Evolutionary conservation across 2,329 filamentous ascomycete species (phyloP), one percentile per base, ranked within the genome.

Genomic region (Neofusicoccum ribis): DNA sequence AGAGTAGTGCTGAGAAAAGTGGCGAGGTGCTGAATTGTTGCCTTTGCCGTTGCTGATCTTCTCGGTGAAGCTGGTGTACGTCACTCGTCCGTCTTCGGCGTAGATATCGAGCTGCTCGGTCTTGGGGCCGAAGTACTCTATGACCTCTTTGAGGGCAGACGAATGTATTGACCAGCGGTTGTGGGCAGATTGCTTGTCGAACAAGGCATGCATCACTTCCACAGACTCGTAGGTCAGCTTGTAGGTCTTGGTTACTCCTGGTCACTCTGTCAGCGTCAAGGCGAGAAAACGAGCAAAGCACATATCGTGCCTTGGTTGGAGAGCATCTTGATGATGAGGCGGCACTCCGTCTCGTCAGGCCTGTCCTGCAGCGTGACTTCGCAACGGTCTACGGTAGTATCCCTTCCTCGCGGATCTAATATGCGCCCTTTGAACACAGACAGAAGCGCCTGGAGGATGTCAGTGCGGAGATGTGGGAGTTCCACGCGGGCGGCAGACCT

Each of bases 71-170:
- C 90, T 93, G 31, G 90, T 91, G 71, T 94, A 91, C 65, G 91
- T 90, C 15, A 91, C 84, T 66, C 85, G 84, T 9, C 81, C 88
- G 52, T 90, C 86, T 62, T 91, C 87, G 12, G 89, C 88, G 72
- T 91, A 90, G 68, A 94, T 89, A 70, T 93, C 91, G 2, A 94
- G 84, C 69, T 93, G 89, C 74, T 94, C 91, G 37, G 91, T 92
- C 5, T 90, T 91, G 1, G 89, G 89, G 0, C 90, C 90, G 72
- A 93, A 93, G 72, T 92, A 91, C 66, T 93, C 91, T 78, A 91
- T 89, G 67, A 92, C 85, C 70, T 93, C 90, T 67, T 89, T 86
- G 60, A 94, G 78, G 0, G 89, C 89, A 66, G 87, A 83, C 2
- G 90, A 88, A 15, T 89, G 87, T 65, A 93, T 91, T 11, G 83